Evolutionary conservation across 441 rosid species (phyloP), one percentile per base, ranked within the genome.

Genomic region (Syzygium syzygioides): DNA sequence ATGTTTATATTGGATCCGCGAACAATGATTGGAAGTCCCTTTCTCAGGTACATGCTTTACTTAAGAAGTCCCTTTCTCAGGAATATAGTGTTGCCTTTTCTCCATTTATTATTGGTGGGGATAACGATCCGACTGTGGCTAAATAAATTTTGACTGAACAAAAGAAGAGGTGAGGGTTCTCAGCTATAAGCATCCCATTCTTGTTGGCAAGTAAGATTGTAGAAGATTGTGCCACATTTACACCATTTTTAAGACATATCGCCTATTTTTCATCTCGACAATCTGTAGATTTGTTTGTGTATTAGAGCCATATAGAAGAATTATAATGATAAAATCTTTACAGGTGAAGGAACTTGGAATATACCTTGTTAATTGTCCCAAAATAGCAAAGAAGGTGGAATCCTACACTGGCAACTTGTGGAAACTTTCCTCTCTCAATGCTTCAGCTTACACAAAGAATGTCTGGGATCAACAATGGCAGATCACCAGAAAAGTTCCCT

Each of bases 21-120:
- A 96, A 97, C 91, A 96, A 96, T 92, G 99, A 96, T 85, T 96
- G 99, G 99, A 97, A 97, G 89, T 95, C 99, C 91, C 95, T 96
- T 85, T 94, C 98, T 88, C 99, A 95, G 98, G 99, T 96, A 90
- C 84, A 11, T 1, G 7, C 23, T 34, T 37, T 20, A 37, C 28
- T 1, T 71, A 20, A 37, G 50, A 37, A 37, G 80, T 37, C 1
- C 1, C 28, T 71, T 71, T 3, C 52, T 71, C 9, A 20, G 5
- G 83, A 20, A 71, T 20, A 23, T 37, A 71, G 9, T 20, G 12
- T 37, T 20, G 83, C 52, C 52, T 37, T 71, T 71, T 3, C 80
- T 3, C 28, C 83, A 71, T 71, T 71, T 20, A 3, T 71, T 71
- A 71, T 1, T 71, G 83, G 28, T 20, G 83, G 20, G 83, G 83